phyloP scores from a whole-genome alignment of 2,329 filamentous ascomycete species.

The Tolypocladium sp. region DNA sequence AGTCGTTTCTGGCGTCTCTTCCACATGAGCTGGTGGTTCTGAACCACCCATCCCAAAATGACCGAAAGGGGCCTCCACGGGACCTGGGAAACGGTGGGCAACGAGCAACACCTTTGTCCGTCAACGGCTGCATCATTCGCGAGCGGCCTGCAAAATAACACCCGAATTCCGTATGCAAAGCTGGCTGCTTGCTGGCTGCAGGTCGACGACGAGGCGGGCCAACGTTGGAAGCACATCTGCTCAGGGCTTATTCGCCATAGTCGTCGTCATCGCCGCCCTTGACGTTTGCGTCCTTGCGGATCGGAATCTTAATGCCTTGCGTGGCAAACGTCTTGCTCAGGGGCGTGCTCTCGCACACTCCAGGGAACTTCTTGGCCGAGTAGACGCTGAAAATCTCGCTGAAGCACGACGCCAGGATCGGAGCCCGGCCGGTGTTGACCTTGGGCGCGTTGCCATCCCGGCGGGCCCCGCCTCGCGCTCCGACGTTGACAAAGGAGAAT shows the following conservation, averaged over 20 bases:
- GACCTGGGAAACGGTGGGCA: too few relatives aligned
- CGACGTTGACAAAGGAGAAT: slow-evolving; percentile 79
- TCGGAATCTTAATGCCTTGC: slow-evolving; percentile 95
- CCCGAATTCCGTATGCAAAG: not conserved
- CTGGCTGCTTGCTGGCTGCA: not conserved
- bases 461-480: slow-evolving; percentile 33
- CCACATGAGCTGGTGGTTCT: not conserved
- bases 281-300: slow-evolving; percentile 69
- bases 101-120: not conserved
- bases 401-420: slow-evolving; percentile 77
- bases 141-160: not conserved
- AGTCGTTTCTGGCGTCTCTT: not conserved
- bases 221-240: not conserved
- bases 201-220: not conserved
- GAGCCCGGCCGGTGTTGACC: slow-evolving; percentile 67
- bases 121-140: not conserved
- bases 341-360: slow-evolving; percentile 86
- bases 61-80: not conserved
- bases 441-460: slow-evolving; percentile 27
- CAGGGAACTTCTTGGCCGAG: slow-evolving; percentile 96
- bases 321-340: slow-evolving; percentile 87
- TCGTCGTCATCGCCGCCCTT: slow-evolving; percentile 46
- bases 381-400: slow-evolving; percentile 88
- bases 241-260: slow-evolving; percentile 17
- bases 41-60: not conserved